Evolutionary conservation across 169 alveolate genomes (phyloP), one percentile per base, ranked within the genome.

Genomic region (Plasmodium vinckei): DNA sequence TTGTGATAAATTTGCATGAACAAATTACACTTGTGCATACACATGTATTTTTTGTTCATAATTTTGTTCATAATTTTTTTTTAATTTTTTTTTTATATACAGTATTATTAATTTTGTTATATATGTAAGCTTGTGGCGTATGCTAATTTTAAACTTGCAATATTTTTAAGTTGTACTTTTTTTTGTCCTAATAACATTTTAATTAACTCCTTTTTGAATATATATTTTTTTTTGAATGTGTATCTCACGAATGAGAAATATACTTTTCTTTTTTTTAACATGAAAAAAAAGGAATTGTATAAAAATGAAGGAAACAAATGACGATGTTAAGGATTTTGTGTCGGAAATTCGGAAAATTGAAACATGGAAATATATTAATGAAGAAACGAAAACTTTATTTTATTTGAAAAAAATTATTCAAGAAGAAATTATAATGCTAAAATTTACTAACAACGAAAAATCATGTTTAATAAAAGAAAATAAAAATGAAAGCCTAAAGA

Each of bases 291-390:
- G 0, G 5, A 33, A 33, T 33, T 33, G 42, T 33, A 33, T 15
- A 25, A 44, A 71, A 73, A 73, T 73, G 61, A 60, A 42, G 25
- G 69, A 53, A 23, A n/a, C 49, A 12, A 75, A 63, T 33, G 51
- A 75, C 59, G 19, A 21, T 42, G 49, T 75, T 49, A 51, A 10
- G 15, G 49, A 61, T 42, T 75, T 75, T n/a, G 75, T 68, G 25
- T 57, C 17, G 65, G 73, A 75, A 59, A 47, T 75, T 33, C 39
- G 49, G 67, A 75, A 75, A 49, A 63, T 63, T 39, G 72, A 42
- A 75, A 75, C 46, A 75, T 75, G 87, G 87, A 72, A 57, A 21
- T 61, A 61, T 23, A 72, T 72, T 27, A 39, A 72, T 72, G 75
- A 75, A 51, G 72, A 63, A 10, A 61, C 47, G 44, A 19, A 63